phyloP scores from a whole-genome alignment of 1,139 yeast genomes.

The Blastobotrys indianensis region DNA sequence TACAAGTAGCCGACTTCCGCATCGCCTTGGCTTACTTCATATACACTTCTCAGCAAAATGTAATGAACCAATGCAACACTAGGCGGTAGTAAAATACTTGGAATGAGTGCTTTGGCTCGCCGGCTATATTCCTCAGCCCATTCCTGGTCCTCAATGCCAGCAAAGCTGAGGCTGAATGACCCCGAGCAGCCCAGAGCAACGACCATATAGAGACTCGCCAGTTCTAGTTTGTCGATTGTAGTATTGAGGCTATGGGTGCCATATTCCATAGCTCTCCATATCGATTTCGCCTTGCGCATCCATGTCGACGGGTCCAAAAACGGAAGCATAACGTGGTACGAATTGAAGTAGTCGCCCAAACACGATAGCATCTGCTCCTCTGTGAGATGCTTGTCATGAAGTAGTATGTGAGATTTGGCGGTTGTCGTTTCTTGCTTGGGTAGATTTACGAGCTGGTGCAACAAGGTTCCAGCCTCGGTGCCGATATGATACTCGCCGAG shows the following conservation, averaged over 20 bases:
- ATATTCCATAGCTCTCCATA: slow-evolving; percentile 22
- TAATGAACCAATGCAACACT: slow-evolving; percentile 17
- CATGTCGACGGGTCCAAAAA: slow-evolving; percentile 21
- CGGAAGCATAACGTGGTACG: slow-evolving; percentile 20
- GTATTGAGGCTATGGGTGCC: slow-evolving; percentile 10
- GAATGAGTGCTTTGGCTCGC: slow-evolving; percentile 16
- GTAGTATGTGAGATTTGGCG: not conserved
- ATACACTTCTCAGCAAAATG: slow-evolving; percentile 15
- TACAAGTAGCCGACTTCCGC: slow-evolving; percentile 16
- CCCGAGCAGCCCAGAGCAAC: slow-evolving; percentile 20
- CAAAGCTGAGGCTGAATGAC: slow-evolving; percentile 13
- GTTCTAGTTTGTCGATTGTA: slow-evolving; percentile 14
- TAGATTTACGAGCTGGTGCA: not conserved
- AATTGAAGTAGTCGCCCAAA: slow-evolving; percentile 16
- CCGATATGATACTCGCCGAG: slow-evolving; percentile 2
- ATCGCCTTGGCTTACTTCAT: slow-evolving; percentile 17
- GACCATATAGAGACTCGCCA: slow-evolving; percentile 22
- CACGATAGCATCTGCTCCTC: slow-evolving; percentile 25
- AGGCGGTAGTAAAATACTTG: slow-evolving; percentile 15
- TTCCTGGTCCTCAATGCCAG: slow-evolving; percentile 17
- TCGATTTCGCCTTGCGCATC: slow-evolving; percentile 20
- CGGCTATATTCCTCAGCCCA: slow-evolving; percentile 20
- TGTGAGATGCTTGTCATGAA: slow-evolving; percentile 15
- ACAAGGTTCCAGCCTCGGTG: not conserved
- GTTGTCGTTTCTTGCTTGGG: not conserved